phyloP scores from a whole-genome alignment of 768 basidiomycete genomes.

The Kwoniella heveanensis region DNA sequence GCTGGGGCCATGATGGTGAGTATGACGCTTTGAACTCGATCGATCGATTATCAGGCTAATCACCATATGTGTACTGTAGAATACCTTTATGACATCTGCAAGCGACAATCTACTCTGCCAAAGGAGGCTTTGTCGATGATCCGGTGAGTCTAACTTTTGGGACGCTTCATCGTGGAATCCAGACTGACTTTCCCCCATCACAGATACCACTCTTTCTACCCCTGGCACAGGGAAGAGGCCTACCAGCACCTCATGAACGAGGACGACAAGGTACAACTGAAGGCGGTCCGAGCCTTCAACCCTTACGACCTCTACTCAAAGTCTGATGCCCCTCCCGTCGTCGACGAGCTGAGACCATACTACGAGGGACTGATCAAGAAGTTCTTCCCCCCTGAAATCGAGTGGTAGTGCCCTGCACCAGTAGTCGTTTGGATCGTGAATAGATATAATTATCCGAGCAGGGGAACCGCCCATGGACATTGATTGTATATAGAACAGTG shows the following conservation, averaged over 20 bases:
- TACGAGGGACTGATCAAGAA: constrained; percentile 79
- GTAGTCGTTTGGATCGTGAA: not conserved
- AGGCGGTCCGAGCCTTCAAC: constrained; percentile 81
- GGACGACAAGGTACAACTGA: constrained; percentile 57
- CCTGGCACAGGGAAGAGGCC: constrained; percentile 88
- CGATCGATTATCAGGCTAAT: too few species aligned
- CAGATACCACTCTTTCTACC: constrained; percentile 90
- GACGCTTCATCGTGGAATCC: not conserved
- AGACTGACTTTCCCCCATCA: not conserved
- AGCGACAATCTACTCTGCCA: constrained; percentile 67
- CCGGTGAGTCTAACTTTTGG: constrained; percentile 44
- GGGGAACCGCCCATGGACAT: not conserved
- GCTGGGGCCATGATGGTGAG: constrained; percentile 76
- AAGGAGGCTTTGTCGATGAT: constrained; percentile 20
- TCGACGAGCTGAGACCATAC: constrained; percentile 71
- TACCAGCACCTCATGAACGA: constrained; percentile 78
- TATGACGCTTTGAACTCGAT: not conserved
- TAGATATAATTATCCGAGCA: not conserved
- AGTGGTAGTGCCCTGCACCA: constrained; percentile 66
- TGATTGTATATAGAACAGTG: constrained; percentile 1
- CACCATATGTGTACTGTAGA: too few species aligned
- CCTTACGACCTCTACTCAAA: constrained; percentile 95
- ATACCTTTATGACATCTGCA: constrained; percentile 83
- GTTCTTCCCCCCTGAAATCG: constrained; percentile 77
- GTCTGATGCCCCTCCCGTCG: constrained; percentile 68